Evolutionary conservation across 164 flowering plant species (phyloP), one percentile per base, ranked within the genome.

Genomic region (Stephania japonica): DNA sequence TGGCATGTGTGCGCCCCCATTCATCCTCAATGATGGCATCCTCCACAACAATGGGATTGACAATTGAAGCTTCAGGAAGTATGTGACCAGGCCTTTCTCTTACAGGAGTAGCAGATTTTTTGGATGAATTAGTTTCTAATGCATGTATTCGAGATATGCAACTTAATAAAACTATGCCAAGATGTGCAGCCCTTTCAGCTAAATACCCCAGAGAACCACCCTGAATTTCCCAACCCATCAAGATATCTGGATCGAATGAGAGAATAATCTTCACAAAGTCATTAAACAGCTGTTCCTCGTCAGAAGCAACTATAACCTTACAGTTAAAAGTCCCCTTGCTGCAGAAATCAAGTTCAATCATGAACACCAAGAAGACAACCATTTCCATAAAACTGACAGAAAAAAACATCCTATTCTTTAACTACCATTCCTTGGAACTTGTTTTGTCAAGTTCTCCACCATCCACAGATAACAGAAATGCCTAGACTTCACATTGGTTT

Each of bases 1-100:
- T 93, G 1, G 92, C 98, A 86, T 96, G 99, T 44, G 98, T 96
- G 67, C 99, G 84, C 14, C 99, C 99, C 99, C 99, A 96, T 78
- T 96, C 98, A 85, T 96, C 99, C 67, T 83, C 94, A 81, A 93
- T 89, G 76, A 91, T 75, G 67, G 85, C 80, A 77, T 85, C 83
- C 56, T 83, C 90, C 61, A 80, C 53, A 50, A 65, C 38, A 65
- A 73, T 75, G 68, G 89, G 68, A 75, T 87, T 87, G 70, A 80
- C 72, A 78, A 78, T 8, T 32, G 80, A 70, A 25, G 87, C 72
- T 68, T 86, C 92, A 62, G 84, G 76, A 50, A 68, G 72, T 32
- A 79, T 7, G 73, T 75, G 75, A 69, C 75, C 85, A 11, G n/a
- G 65, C 19, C 68, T 73, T 70, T 61, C 81, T 53, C 74, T 79